Evolutionary conservation across 768 basidiomycete genomes (phyloP).

Genomic region (Russula foetens): DNA sequence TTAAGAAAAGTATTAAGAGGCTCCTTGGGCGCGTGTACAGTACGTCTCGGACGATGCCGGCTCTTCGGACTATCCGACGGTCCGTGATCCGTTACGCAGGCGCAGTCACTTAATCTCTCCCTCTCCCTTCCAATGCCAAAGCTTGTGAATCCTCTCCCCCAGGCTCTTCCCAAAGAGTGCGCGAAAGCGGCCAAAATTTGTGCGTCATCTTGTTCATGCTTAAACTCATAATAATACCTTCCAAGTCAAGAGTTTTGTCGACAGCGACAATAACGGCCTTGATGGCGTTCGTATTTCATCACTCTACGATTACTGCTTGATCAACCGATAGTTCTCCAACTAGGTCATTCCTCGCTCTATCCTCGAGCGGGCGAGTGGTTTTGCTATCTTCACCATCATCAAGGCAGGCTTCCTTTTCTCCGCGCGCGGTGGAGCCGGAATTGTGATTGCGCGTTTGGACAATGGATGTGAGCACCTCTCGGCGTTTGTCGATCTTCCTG

Average conservation of each 20-base stretch:
- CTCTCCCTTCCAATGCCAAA: conserved; percentile 23
- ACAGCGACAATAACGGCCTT: conserved; percentile 70
- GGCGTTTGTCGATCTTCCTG: not conserved
- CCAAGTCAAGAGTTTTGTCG: conserved; percentile 78
- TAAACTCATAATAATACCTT: not conserved
- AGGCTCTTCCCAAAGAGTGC: conserved; percentile 74
- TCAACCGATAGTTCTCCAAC: not conserved
- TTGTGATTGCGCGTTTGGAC: conserved; percentile 78
- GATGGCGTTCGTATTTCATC: conserved; percentile 49
- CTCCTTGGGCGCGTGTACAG: too few species aligned
- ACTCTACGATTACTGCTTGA: not conserved
- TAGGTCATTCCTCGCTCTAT: conserved; percentile 50
- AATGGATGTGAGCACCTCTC: conserved; percentile 60
- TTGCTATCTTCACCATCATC: conserved; percentile 87
- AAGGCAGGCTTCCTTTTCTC: conserved; percentile 64
- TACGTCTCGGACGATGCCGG: not conserved
- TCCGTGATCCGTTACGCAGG: not conserved
- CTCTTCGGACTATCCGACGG: not conserved
- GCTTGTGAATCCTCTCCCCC: conserved; percentile 42
- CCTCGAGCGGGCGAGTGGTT: conserved; percentile 56
- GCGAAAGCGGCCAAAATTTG: conserved; percentile 83
- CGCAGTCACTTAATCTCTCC: not conserved
- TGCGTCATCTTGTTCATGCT: conserved; percentile 29
- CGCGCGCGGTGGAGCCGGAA: conserved; percentile 75
- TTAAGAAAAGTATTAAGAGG: not conserved